phyloP scores from a whole-genome alignment of 2,329 filamentous ascomycete species.

The Orbilia oligospora region DNA sequence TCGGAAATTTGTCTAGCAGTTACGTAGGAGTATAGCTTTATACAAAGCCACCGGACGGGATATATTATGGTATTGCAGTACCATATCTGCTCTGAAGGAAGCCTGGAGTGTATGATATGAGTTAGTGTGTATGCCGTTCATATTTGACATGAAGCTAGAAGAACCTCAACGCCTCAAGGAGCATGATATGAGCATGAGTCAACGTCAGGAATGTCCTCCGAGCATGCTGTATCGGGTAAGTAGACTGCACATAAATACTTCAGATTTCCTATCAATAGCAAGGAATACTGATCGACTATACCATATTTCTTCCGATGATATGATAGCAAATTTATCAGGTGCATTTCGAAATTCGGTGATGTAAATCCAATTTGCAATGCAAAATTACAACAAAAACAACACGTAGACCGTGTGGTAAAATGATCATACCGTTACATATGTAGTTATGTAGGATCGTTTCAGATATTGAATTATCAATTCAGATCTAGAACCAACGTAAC shows the following conservation, averaged over 20 bases:
- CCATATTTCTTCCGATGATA: not conserved
- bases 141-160: too few relatives aligned
- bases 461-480: not conserved
- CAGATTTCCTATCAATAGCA: not conserved
- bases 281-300: not conserved
- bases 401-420: not conserved
- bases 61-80: too few relatives aligned
- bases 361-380: not conserved
- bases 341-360: not conserved
- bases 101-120: too few relatives aligned
- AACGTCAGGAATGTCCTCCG: not conserved
- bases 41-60: too few relatives aligned
- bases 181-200: not conserved
- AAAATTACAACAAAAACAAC: conserved; percentile 52
- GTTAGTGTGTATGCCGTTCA: too few relatives aligned
- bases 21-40: too few relatives aligned
- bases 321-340: conserved; percentile 11
- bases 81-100: too few relatives aligned
- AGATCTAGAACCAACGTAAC: conserved; percentile 12
- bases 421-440: too few relatives aligned
- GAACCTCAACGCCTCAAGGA: too few relatives aligned
- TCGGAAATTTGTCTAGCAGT: too few relatives aligned
- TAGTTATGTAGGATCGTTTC: too few relatives aligned
- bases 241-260: not conserved
- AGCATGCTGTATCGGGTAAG: not conserved